Evolutionary conservation across 1,284 basidiomycete genomes (phyloP).

Genomic region (Cutaneotrichosporon sp.): DNA sequence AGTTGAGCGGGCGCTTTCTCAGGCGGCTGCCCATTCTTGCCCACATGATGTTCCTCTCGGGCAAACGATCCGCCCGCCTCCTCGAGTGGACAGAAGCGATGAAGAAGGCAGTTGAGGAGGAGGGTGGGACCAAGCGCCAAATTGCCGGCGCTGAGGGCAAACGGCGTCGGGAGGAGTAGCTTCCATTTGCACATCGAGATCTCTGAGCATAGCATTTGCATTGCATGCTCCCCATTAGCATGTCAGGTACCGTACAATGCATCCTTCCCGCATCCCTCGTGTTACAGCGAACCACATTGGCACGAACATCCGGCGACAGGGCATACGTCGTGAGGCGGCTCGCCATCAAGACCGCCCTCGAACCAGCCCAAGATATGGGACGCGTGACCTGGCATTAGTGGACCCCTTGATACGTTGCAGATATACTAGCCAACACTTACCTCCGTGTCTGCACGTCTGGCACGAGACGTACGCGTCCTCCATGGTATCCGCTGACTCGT

Average conservation of each 20-base stretch:
- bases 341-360: constrained; percentile 41
- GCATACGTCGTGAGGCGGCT: constrained; percentile 38
- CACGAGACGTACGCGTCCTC: constrained; percentile 45
- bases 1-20: constrained; percentile 46
- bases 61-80: constrained; percentile 12
- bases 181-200: background rate
- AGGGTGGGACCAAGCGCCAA: constrained; percentile 13
- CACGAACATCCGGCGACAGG: constrained; percentile 45
- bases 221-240: background rate
- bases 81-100: constrained; percentile 56
- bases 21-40: constrained; percentile 87
- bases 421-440: no score
- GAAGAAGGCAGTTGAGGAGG: constrained; percentile 59
- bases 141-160: constrained; percentile 6
- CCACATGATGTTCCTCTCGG: constrained; percentile 63
- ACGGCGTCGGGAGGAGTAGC: background rate
- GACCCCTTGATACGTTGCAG: background rate
- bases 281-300: constrained; percentile 34
- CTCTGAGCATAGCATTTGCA: background rate
- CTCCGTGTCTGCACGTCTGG: constrained; percentile 47
- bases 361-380: constrained; percentile 45
- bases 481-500: constrained; percentile 28
- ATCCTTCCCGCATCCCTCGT: background rate
- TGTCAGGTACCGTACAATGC: background rate
- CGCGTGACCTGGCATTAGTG: constrained; percentile 36